Evolutionary conservation across 352 stramenopile species (phyloP), one percentile per base, ranked within the genome.

Genomic region (Nothophytophthora sp.): DNA sequence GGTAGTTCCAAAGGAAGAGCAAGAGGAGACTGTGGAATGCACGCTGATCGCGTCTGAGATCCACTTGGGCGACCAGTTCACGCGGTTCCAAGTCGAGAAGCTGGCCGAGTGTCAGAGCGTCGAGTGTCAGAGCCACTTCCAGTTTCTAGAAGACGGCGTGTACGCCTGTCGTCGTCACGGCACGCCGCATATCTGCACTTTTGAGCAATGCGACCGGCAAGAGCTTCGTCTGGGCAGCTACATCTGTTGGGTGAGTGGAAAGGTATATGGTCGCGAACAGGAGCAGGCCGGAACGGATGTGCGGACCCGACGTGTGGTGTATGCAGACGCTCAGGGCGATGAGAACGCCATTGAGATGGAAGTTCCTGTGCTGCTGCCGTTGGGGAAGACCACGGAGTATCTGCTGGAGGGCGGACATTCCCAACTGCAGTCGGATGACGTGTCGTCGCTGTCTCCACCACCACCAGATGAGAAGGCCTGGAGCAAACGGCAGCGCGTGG

Each of bases 71-170:
- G 79, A 88, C 36, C 53, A 72, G 5, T 60, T 67, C 34, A 81
- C 73, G 18, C 73, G 64, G 5, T 92, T 92, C 42, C 61, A 68
- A 16, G 56, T 87, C 4, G 52, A 72, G 8, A 81, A 77, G 15
- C 42, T 59, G 5, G 35, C 50, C 0, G 67, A 81, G 20, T 92
- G 81, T 49, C 42, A 51, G 5, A 74, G 63, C 44, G 19, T 22
- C 7, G 50, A 35, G 18, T 92, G 81, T 39, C 35, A 50, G 24
- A 25, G 16, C 19, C 61, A 57, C 1, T 92, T 88, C 23, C 76
- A 87, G 60, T 92, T 77, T 52, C 51, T 92, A 3, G 81, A 92
- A 39, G 73, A 88, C 30, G 81, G 78, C 8, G 84, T 92, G 22
- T 90, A 81, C 38, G 81, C 79, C 19, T 92, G 81, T 47, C 63